Conservation (phyloP, 257 asterid species). For the Primulina huaijiensis region DNA sequence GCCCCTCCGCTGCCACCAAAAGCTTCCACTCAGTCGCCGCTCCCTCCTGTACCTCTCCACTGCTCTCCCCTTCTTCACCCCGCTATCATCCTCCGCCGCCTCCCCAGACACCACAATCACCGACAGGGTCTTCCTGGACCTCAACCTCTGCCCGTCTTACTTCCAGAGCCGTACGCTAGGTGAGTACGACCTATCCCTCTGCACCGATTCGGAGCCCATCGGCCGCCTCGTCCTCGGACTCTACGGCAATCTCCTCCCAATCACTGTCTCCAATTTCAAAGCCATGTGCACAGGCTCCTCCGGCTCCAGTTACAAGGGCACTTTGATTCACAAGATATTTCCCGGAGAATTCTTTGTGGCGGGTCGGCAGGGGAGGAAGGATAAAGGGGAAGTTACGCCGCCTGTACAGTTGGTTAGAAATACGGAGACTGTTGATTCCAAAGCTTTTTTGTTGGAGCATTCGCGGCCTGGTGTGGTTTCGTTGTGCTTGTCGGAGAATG, state of each 20-base stretch:
- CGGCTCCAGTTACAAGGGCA: constrained; percentile 80
- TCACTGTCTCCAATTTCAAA: constrained; percentile 79
- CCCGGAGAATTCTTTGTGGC: constrained; percentile 83
- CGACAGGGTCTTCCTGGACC: constrained; percentile 77
- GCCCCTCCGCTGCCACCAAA: constrained; percentile 53
- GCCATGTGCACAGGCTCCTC: constrained; percentile 72
- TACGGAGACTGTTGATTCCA: constrained; percentile 63
- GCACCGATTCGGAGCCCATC: constrained; percentile 57
- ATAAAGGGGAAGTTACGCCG: constrained; percentile 76
- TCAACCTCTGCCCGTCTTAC: constrained; percentile 77
- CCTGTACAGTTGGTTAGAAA: constrained; percentile 54
- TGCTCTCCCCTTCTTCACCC: constrained; percentile 35
- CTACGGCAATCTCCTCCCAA: constrained; percentile 75
- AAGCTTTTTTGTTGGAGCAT: constrained; percentile 65
- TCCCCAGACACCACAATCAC: constrained; percentile 73
- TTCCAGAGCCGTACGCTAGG: constrained; percentile 73
- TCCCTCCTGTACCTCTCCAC: constrained; percentile 36
- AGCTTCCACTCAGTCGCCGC: constrained; percentile 15
- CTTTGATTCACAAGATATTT: constrained; percentile 63
- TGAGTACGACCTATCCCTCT: constrained; percentile 61
- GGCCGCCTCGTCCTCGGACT: constrained; percentile 83
- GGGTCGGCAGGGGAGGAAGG: constrained; percentile 77
- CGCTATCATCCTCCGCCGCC: constrained; percentile 34
- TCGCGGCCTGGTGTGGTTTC: constrained; percentile 71
- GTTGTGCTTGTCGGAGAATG: constrained; percentile 79